phyloP scores from a whole-genome alignment of 352 stramenopile genomes.

The Pythium pyrilobum region DNA sequence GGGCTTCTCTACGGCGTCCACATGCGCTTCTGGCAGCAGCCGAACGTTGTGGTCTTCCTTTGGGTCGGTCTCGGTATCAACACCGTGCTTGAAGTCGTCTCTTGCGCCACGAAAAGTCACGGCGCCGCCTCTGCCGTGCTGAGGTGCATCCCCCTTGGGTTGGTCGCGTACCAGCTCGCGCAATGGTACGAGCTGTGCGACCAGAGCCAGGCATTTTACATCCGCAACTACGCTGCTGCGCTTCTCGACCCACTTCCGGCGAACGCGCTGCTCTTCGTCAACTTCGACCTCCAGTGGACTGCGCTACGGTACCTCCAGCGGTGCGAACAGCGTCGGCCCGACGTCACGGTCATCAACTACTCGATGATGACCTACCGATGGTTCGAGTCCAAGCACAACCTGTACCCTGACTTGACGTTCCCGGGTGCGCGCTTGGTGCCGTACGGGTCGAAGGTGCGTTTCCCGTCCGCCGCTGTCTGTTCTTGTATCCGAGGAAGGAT shows the following conservation, averaged over 20 bases:
- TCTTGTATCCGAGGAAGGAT: too few relatives aligned
- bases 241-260: constrained; percentile 67
- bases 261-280: constrained; percentile 72
- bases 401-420: constrained; percentile 58
- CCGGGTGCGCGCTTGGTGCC: constrained; percentile 23
- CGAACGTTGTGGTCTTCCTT: constrained; percentile 89
- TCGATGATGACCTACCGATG: constrained; percentile 84
- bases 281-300: constrained; percentile 88
- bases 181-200: constrained; percentile 22
- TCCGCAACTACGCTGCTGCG: constrained; percentile 71
- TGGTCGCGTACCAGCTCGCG: constrained; percentile 4
- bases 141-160: neutral
- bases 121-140: neutral
- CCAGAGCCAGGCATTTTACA: constrained; percentile 35
- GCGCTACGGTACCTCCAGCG: constrained; percentile 83
- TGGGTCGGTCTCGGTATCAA: constrained; percentile 64
- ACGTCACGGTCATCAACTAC: constrained; percentile 79
- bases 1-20: constrained; percentile 92
- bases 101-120: neutral
- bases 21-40: constrained; percentile 93
- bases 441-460: constrained; percentile 12
- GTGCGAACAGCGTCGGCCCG: constrained; percentile 48
- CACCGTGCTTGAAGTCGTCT: constrained; percentile 2
- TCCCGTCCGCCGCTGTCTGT: too few relatives aligned
- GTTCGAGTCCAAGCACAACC: constrained; percentile 42